Conservation (phyloP, 768 basidiomycete genomes). For the Chalciporus pseudorubinellus region DNA sequence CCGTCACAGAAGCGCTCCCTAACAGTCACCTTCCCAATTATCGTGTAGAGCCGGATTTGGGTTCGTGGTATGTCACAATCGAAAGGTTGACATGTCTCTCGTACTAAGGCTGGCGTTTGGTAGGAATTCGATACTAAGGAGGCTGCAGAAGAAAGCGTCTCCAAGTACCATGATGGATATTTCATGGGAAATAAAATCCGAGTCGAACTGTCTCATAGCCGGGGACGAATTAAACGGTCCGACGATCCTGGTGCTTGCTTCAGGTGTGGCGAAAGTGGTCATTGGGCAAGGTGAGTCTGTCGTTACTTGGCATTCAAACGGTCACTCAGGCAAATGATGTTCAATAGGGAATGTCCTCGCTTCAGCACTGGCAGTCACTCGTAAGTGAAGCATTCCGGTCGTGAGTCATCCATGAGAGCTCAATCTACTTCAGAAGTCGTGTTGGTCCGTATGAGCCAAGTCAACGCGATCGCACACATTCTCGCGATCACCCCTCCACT, state of each 20-base stretch:
- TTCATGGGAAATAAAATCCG: conserved; percentile 94
- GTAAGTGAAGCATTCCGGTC: conserved; percentile 40
- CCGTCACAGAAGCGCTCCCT: conserved; percentile 11
- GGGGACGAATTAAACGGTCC: conserved; percentile 75
- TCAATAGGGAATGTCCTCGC: conserved; percentile 68
- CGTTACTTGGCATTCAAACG: not conserved
- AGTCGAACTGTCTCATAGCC: conserved; percentile 82
- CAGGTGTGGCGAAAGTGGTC: conserved; percentile 80
- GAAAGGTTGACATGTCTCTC: not conserved
- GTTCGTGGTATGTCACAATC: conserved; percentile 60
- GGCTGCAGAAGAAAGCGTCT: conserved; percentile 83
- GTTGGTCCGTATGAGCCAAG: conserved; percentile 49
- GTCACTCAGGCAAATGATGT: conserved; percentile 5
- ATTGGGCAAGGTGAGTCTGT: conserved; percentile 77
- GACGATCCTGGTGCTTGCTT: conserved; percentile 89
- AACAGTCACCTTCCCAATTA: conserved; percentile 1
- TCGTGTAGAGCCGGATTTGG: conserved; percentile 76
- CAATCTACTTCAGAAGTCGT: conserved; percentile 29
- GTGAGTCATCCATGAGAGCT: not conserved
- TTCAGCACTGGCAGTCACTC: conserved; percentile 38
- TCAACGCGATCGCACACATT: conserved; percentile 57
- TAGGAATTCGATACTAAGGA: conserved; percentile 83
- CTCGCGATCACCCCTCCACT: conserved; percentile 51
- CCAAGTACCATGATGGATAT: conserved; percentile 83
- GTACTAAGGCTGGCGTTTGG: not conserved